These are phyloP conservation scores for Lasiodiplodia theobromae DNA, from an alignment of 2,329 filamentous ascomycete genomes.

Conservation along the genomic window DNA sequence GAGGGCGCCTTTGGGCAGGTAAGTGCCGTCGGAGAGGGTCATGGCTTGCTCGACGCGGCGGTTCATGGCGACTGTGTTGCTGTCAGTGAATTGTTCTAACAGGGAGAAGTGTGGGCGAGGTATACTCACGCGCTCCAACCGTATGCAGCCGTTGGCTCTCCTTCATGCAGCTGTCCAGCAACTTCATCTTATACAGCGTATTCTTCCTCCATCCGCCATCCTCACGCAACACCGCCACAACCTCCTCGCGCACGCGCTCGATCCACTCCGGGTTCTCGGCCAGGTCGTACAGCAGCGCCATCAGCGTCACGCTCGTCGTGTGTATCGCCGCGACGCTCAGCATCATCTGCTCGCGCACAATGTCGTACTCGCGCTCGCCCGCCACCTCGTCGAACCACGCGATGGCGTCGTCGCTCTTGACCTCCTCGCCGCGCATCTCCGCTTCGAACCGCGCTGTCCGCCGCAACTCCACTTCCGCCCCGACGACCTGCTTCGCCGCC, in stretches of 20 bases:
- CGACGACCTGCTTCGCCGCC: conserved; percentile 44
- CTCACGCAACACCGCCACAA: conserved; percentile 35
- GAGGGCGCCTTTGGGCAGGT: not conserved
- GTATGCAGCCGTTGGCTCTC: conserved; percentile 38
- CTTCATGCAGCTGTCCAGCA: conserved; percentile 45
- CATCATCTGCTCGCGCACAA: conserved; percentile 31
- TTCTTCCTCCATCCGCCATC: conserved; percentile 40
- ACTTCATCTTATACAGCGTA: conserved; percentile 39
- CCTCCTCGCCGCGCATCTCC: conserved; percentile 32
- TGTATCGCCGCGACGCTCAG: conserved; percentile 35
- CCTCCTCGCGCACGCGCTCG: conserved; percentile 37
- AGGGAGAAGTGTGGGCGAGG: not conserved
- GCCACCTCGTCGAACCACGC: conserved; percentile 35
- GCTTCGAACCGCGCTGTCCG: conserved; percentile 25
- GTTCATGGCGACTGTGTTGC: conserved; percentile 2
- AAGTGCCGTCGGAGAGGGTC: conserved; percentile 11
- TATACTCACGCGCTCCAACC: not conserved
- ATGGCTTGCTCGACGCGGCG: not conserved
- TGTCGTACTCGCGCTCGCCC: conserved; percentile 32
- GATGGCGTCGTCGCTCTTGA: conserved; percentile 38
- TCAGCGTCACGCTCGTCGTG: conserved; percentile 37
- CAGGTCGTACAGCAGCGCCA: conserved; percentile 36
- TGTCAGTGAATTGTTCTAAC: not conserved
- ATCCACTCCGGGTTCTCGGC: conserved; percentile 37
- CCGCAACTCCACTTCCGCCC: conserved; percentile 43